Evolutionary conservation across 768 basidiomycete genomes (phyloP).

Genomic region (Cytidiella melzeri): DNA sequence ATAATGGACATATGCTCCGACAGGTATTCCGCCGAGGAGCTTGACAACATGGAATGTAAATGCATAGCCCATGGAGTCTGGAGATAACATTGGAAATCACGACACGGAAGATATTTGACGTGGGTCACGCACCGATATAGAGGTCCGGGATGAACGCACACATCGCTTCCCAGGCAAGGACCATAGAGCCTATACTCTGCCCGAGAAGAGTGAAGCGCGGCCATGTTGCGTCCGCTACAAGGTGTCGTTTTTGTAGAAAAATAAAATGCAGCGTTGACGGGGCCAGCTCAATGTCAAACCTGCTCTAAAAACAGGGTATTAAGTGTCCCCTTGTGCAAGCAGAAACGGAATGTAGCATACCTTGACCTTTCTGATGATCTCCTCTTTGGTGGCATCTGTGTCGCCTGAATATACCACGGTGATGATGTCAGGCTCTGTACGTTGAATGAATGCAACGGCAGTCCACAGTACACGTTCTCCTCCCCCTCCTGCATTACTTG

Average conservation of each 20-base stretch:
- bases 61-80: constrained; percentile 98
- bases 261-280: constrained; percentile 70
- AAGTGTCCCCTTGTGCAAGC: no score
- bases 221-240: constrained; percentile 83
- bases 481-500: constrained; percentile 94
- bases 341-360: constrained; percentile 34
- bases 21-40: constrained; percentile 55
- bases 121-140: constrained; percentile 64
- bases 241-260: constrained; percentile 60
- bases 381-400: constrained; percentile 66
- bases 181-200: constrained; percentile 85
- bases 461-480: constrained; percentile 96
- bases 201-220: constrained; percentile 87
- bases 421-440: constrained; percentile 54
- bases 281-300: constrained; percentile 75
- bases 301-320: constrained; percentile 37
- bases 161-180: constrained; percentile 81
- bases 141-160: constrained; percentile 76
- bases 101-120: neutral
- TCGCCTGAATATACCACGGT: constrained; percentile 91
- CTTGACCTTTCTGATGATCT: constrained; percentile 78
- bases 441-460: constrained; percentile 73
- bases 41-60: constrained; percentile 83
- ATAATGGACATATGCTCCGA: constrained; percentile 93
- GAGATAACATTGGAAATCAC: neutral